Percentiles rank a stretch among this genome's conserved stretches.
phyloP scores from a whole-genome alignment of 495 filamentous ascomycete species.

The Entonaema liquescens region DNA sequence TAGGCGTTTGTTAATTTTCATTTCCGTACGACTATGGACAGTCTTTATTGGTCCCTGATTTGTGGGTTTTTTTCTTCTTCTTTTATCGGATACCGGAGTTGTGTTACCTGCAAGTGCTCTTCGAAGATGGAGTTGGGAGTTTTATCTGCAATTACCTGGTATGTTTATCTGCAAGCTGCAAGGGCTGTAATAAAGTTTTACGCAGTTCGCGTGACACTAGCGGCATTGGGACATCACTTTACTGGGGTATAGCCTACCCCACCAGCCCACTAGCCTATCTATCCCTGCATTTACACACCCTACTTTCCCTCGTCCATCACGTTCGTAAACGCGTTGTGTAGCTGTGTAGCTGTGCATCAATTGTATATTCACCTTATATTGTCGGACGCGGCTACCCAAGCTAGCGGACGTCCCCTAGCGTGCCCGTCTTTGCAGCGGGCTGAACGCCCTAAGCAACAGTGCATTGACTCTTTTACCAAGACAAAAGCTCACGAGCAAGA shows the following conservation, averaged over 20 bases:
- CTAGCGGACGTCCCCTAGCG: conserved; percentile 23
- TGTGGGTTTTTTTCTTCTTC: neutral
- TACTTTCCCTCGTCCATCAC: neutral
- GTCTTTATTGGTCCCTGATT: neutral
- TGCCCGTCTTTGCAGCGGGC: neutral
- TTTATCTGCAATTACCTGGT: neutral
- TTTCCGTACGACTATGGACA: neutral
- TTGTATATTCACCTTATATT: neutral
- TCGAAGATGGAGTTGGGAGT: neutral
- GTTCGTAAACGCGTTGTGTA: conserved; percentile 28
- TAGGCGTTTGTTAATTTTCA: neutral
- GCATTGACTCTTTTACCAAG: conserved; percentile 18
- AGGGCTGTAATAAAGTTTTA: conserved; percentile 23
- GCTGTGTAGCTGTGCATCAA: neutral
- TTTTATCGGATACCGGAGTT: neutral
- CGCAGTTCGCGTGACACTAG: conserved; percentile 17
- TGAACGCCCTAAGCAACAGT: neutral
- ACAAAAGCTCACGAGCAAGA: conserved; percentile 4
- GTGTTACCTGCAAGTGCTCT: neutral
- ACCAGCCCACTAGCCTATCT: conserved; percentile 8
- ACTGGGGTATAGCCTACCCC: conserved; percentile 18
- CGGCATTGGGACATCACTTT: conserved; percentile 21
- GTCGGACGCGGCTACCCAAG: conserved; percentile 6
- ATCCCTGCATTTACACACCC: neutral
- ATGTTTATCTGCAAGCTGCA: conserved; percentile 11